Base-by-base conservation (phyloP, 2,329 filamentous ascomycete species). In the Penicillium verrucosum region DNA sequence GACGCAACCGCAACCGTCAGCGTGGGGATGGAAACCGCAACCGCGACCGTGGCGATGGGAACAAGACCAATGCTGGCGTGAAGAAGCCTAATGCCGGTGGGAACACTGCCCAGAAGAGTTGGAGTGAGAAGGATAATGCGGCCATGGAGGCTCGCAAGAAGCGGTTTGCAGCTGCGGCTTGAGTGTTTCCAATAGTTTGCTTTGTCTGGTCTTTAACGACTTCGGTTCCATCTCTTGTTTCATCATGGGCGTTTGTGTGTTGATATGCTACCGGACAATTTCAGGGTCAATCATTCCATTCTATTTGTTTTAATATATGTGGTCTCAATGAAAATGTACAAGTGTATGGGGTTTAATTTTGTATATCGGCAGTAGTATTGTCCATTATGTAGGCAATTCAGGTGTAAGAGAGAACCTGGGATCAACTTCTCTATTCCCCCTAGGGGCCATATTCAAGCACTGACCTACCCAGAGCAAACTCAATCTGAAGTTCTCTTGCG, bases 141-240 rank as follows among this genome's bases (percentile, higher is more conserved):
- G 77, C 77, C 5, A 68, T 78, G 62, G 78, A 81, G 58, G 77
- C 76, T 53, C 73, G 78, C 63, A 80, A 78, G 70, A 77, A 77
- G 69, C 73, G 77, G 50, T 81, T 81, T 62, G 71, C 69, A 42
- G 60, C 71, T 37, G 67, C 69, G 25, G 68, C 68, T 29, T 74
- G 59, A 64, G 34, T 54, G 27, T 55, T 21, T 51, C 38, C 29
- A 51, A 10, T 36, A 11, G 16, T 44, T 34, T 36, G 21, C 7
- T 43, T 27, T 43, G 27, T 43, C 29, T 34, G 11, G 30, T 27
- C 23, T 27, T 16, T 36, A 29, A 44, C 21, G 49, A 16, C 9
- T 45, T 51, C 9, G 16, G 14, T 45, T 44, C 16, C 40, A 45
- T 51, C 21, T 41, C 50, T 51, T 46, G 12, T 60, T 58, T 40